Base-by-base conservation (phyloP, 2,329 filamentous ascomycete genomes). In the Domatiomyces globalis region DNA sequence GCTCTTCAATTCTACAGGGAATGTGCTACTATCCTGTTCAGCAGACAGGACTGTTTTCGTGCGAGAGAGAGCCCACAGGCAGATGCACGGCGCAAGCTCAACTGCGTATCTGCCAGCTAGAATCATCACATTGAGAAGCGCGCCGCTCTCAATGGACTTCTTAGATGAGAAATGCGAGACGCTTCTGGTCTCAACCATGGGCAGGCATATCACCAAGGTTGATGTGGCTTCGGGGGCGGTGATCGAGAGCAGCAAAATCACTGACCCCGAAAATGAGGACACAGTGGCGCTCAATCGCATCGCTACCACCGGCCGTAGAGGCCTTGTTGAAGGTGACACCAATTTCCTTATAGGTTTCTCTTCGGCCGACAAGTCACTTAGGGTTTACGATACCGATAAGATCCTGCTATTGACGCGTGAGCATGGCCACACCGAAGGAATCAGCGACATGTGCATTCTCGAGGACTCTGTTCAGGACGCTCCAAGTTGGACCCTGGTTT, bases 351-450 rank as follows among this genome's bases (percentile, higher is more conserved):
- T 92, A 17, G 89, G 87, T n/a, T 77, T 92, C 9, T 95, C 90
- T 7, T 89, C 89, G 60, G 95, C 87, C 0, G 92, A 98, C 67
- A 98, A 96, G 65, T 96, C 92, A 0, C 83, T 98, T 51, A 77
- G 92, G 36, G 72, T 98, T 15, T 98, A 98, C 62, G 86, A 95
- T 59, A 74, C 80, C 27, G 81, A 84, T 55, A 81, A 79, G 43
- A 89, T 90, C 7, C 70, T 73, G 1, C 83, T 98, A 52, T 70
- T 96, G 25, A 85, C 88, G 48, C 81, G 87, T 43, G 92, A 96
- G 68, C 95, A 88, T 79, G 92, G 92, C 1, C 92, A 98, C 60
- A 95, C 89, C 0, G 89, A 95, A 63, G 85, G 89, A 7, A 87
- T 98, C 57, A 94, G 86, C 49, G 89, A 89, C 54, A 80, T 94